These are phyloP conservation scores for apple (Malus domestica) DNA, from an alignment of 306 rosid genomes.

Conservation along the genomic window DNA sequence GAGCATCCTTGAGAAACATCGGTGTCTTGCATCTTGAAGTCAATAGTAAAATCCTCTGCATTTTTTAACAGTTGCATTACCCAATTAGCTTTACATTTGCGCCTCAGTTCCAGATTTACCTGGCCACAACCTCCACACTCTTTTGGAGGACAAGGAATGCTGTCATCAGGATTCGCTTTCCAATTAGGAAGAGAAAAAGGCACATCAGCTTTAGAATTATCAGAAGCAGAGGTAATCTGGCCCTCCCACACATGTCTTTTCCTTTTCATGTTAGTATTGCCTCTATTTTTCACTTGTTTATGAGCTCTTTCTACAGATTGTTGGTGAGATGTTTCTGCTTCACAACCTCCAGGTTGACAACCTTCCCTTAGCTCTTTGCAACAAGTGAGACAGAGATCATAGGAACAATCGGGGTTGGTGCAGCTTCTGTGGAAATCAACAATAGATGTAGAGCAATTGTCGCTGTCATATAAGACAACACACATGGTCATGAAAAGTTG, in stretches of 20 bases:
- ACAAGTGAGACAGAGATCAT: slow-evolving; percentile 53
- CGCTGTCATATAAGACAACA: neutral
- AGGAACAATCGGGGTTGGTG: slow-evolving; percentile 37
- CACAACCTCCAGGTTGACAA: slow-evolving; percentile 22
- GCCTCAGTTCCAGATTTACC: slow-evolving; percentile 23
- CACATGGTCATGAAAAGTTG: neutral
- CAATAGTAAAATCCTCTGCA: slow-evolving; percentile 27
- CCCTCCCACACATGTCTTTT: slow-evolving; percentile 14
- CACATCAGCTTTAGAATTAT: slow-evolving; percentile 2
- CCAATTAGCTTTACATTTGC: slow-evolving; percentile 28
- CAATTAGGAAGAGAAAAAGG: slow-evolving; percentile 16
- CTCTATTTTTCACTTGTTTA: slow-evolving; percentile 6
- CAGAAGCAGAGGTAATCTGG: slow-evolving; percentile 1
- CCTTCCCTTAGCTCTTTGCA: slow-evolving; percentile 42
- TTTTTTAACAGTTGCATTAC: slow-evolving; percentile 16
- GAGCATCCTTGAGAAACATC: slow-evolving; percentile 26
- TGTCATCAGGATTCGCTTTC: slow-evolving; percentile 32
- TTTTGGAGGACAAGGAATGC: slow-evolving; percentile 45
- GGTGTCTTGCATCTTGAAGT: slow-evolving; percentile 12
- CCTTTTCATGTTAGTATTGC: neutral
- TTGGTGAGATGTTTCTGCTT: slow-evolving; percentile 21
- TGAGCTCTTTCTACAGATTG: slow-evolving; percentile 16
- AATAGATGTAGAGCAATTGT: slow-evolving; percentile 51
- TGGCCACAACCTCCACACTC: slow-evolving; percentile 45
- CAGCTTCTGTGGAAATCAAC: slow-evolving; percentile 49